Evolutionary conservation across 148 eudicot genomes (phyloP), one percentile per base, ranked within the genome.

Genomic region (Silene latifolia): DNA sequence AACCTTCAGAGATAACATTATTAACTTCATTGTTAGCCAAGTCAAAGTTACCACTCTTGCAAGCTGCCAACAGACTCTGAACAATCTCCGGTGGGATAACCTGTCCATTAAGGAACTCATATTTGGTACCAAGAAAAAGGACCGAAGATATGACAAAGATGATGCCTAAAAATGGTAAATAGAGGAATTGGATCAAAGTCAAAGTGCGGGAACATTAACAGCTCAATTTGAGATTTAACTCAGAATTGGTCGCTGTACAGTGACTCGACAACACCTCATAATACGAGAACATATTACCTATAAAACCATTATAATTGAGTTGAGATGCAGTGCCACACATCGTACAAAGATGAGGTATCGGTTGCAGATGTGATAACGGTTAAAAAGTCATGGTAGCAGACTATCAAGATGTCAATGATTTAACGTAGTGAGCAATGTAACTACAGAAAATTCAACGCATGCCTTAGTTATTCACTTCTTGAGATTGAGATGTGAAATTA

Each of bases 41-140:
- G 79, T 94, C 97, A 81, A 91, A 94, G 80, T 90, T 78, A 56
- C 92, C 98, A 85, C 90, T 86, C 85, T 73, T 88, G 86, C 98
- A 94, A 72, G 93, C 87, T 74, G 91, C 77, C 81, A 85, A 87
- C 27, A 94, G 86, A 47, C 87, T 72, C 73, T 87, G 86, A 70
- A 91, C 96, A 75, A 88, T 88, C 74, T 84, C 91, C 59, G 74
- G 80, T 42, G 98, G 96, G 71, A 94, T 82, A 69, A 94, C 96
- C 98, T 93, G 89, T 80, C 27, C 67, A 75, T 29, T 54, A 10
- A 27, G 29, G 27, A 62, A 42, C n/a, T 27, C 67, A 54, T 11
- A 71, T 56, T 76, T 21, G 63, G 46, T 65, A 29, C 64, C 24
- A 14, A 48, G 20, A 20, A 46, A 58, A 51, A 66, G 62, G 15